Percentiles rank a stretch among this genome's conserved stretches.
phyloP scores from a whole-genome alignment of 2,329 filamentous ascomycete genomes.

The Didymella keratinophila region DNA sequence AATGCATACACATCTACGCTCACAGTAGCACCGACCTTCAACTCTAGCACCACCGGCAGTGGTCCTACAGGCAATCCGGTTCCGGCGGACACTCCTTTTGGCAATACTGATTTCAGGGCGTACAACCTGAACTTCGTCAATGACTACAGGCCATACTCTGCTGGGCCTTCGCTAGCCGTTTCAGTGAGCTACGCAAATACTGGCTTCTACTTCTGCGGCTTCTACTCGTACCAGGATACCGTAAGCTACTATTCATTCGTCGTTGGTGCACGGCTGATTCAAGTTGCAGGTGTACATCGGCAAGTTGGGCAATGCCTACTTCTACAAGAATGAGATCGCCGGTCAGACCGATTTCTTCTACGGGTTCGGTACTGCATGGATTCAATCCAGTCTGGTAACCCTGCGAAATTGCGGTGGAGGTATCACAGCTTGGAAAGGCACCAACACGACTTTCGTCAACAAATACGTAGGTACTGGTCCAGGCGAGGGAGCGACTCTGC shows the following conservation, averaged over 20 bases:
- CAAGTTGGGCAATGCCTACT: constrained; percentile 71
- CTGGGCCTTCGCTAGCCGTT: constrained; percentile 67
- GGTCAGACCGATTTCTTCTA: constrained; percentile 75
- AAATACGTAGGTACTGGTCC: constrained; percentile 57
- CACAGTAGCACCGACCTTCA: constrained; percentile 69
- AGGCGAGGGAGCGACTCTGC: neutral
- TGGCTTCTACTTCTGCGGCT: constrained; percentile 71
- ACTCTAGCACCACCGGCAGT: constrained; percentile 67
- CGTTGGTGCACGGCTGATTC: neutral
- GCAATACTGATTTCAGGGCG: constrained; percentile 68
- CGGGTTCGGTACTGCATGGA: constrained; percentile 71
- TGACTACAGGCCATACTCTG: constrained; percentile 60
- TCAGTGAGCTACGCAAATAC: constrained; percentile 70
- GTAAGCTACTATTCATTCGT: constrained; percentile 45
- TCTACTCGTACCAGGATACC: constrained; percentile 74
- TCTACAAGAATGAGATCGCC: constrained; percentile 66
- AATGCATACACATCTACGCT: constrained; percentile 70
- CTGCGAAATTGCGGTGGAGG: constrained; percentile 70
- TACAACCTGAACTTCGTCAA: constrained; percentile 75
- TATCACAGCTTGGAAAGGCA: constrained; percentile 73
- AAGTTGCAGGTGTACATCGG: constrained; percentile 60
- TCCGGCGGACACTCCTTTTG: constrained; percentile 67
- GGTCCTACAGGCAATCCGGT: constrained; percentile 70
- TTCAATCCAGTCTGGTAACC: constrained; percentile 62
- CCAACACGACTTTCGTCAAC: constrained; percentile 71